These are phyloP conservation scores for Spathaspora hagerdaliae DNA, from an alignment of 805 yeast genomes.

Conservation along the genomic window DNA sequence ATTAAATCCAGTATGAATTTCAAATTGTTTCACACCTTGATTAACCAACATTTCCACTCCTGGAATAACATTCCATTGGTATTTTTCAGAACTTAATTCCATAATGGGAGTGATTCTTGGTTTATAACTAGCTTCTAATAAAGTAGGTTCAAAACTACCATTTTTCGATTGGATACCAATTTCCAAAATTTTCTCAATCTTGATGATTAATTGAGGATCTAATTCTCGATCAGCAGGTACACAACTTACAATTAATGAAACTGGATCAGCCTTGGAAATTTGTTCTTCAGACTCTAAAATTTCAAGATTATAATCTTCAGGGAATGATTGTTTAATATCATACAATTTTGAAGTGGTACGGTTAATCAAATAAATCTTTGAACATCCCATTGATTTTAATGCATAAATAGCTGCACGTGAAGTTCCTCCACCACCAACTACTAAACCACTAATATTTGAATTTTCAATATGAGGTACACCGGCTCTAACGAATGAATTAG, in stretches of 20 bases:
- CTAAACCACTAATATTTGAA: constrained; percentile 54
- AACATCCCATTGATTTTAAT: constrained; percentile 71
- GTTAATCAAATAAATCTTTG: constrained; percentile 71
- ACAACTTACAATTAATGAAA: constrained; percentile 69
- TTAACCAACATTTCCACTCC: constrained; percentile 91
- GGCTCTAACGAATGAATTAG: constrained; percentile 55
- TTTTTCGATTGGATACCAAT: constrained; percentile 29
- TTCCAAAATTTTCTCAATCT: constrained; percentile 45
- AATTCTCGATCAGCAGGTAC: constrained; percentile 79
- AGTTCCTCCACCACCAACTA: constrained; percentile 97
- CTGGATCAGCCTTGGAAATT: constrained; percentile 40
- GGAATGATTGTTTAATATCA: constrained; percentile 59
- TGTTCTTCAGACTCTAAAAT: constrained; percentile 48
- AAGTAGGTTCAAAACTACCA: constrained; percentile 45
- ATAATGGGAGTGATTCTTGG: constrained; percentile 85
- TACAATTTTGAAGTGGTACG: constrained; percentile 67
- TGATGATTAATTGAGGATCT: constrained; percentile 46
- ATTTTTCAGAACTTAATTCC: constrained; percentile 62
- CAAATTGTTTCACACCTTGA: constrained; percentile 89
- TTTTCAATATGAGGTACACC: constrained; percentile 52
- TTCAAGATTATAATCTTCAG: constrained; percentile 53
- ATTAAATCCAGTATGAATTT: constrained; percentile 62
- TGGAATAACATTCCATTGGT: constrained; percentile 76
- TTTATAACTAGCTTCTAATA: constrained; percentile 93
- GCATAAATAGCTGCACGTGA: constrained; percentile 94